Conservation (phyloP, 768 basidiomycete species). For the Agaricus sinodeliciosus region DNA sequence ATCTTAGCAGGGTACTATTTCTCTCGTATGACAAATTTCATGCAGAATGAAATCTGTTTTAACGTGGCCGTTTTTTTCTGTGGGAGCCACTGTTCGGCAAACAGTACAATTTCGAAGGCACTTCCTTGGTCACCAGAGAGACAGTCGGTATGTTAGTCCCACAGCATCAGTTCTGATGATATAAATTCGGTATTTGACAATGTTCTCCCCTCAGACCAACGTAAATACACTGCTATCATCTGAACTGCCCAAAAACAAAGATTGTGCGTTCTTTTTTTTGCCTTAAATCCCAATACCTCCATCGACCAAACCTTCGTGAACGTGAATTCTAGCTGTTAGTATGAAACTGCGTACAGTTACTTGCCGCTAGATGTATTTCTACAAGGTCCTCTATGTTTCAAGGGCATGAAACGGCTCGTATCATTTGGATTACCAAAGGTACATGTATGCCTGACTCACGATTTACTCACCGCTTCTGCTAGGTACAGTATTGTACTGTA, state of each 20-base stretch:
- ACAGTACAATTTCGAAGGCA: too few relatives aligned
- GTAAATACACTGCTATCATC: background rate
- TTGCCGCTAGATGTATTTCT: background rate
- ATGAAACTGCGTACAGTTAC: background rate
- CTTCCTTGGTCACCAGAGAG: background rate
- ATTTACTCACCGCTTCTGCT: background rate
- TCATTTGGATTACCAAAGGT: conserved; percentile 25
- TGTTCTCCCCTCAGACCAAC: background rate
- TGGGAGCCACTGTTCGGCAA: conserved; percentile 8
- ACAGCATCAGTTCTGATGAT: background rate
- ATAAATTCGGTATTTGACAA: background rate
- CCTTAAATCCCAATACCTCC: background rate
- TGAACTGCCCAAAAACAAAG: background rate
- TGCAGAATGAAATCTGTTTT: background rate
- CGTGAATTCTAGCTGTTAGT: background rate
- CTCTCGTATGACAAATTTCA: conserved; percentile 15
- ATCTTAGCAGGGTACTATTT: conserved; percentile 19
- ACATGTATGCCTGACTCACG: background rate
- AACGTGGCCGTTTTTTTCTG: conserved; percentile 17
- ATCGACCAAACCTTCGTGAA: background rate
- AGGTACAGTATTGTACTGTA: conserved; percentile 22
- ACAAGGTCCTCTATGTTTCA: conserved; percentile 17
- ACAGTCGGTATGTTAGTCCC: background rate
- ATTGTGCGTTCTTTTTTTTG: background rate
- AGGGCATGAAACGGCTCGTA: conserved; percentile 15